A percentile compares a stretch with the other conserved stretches of the same genome.
phyloP scores from a whole-genome alignment of 768 basidiomycete species.

The Xerocomellus chrysenteron region DNA sequence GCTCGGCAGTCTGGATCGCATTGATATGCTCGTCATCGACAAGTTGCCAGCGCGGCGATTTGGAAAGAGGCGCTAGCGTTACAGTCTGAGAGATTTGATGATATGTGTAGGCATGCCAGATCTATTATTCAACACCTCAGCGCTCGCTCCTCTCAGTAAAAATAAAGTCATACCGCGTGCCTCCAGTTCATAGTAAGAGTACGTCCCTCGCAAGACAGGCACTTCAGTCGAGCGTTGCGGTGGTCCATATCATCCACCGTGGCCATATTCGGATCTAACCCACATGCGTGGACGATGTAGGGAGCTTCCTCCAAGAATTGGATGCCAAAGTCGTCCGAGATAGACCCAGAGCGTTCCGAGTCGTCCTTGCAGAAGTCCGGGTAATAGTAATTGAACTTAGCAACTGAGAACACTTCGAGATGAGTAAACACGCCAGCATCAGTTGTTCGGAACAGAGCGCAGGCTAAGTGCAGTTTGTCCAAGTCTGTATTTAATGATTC shows the following conservation, averaged over 20 bases:
- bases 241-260: conserved; percentile 11
- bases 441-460: not conserved
- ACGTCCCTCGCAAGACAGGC: not conserved
- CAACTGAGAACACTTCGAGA: not conserved
- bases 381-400: not conserved
- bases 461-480: conserved; percentile 4
- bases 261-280: conserved; percentile 5
- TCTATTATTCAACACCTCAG: not conserved
- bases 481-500: not conserved
- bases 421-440: not conserved
- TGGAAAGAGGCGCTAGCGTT: not conserved
- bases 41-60: conserved; percentile 3
- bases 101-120: not conserved
- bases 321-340: not conserved
- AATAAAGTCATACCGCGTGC: conserved; percentile 2
- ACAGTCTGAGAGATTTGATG: not conserved
- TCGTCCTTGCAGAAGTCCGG: not conserved
- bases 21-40: not conserved
- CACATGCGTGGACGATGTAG: conserved; percentile 6
- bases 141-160: not conserved
- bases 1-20: not conserved
- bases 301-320: conserved; percentile 5
- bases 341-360: not conserved
- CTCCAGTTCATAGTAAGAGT: conserved; percentile 2
- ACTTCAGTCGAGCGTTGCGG: conserved; percentile 11